phyloP scores from a whole-genome alignment of 208 protist species.

The Trypanosoma cruzi region DNA sequence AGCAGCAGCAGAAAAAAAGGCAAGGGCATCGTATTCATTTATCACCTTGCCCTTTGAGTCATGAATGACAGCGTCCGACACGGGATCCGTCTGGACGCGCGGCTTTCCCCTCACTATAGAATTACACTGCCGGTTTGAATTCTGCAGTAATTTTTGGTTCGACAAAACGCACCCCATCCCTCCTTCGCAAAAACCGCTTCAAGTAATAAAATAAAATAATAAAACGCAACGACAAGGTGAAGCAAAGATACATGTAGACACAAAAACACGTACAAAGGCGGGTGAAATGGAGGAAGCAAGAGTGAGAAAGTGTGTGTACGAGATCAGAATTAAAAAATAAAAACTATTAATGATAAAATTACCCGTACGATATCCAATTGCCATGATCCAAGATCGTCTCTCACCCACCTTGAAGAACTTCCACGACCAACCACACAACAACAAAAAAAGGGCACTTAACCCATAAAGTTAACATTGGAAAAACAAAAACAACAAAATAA shows the following conservation, averaged over 20 bases:
- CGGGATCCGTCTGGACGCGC: neutral
- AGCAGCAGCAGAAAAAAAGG: neutral
- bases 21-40: slow-evolving; percentile 2
- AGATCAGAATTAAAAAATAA: neutral
- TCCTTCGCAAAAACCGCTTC: neutral
- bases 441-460: too few species aligned
- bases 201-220: neutral
- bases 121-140: neutral
- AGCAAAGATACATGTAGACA: too few species aligned
- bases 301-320: neutral
- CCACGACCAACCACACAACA: neutral
- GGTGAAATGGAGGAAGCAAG: too few species aligned
- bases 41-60: neutral
- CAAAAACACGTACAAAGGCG: too few species aligned
- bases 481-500: neutral
- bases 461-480: too few species aligned
- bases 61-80: neutral
- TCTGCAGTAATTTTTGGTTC: too few species aligned
- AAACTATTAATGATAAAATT: too few species aligned
- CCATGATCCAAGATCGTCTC: too few species aligned
- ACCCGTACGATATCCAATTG: too few species aligned
- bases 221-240: neutral
- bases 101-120: neutral
- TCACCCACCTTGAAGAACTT: too few species aligned
- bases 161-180: slow-evolving; percentile 7